These are phyloP conservation scores for Rhizoctonia solani DNA, from an alignment of 1,284 basidiomycete species.

Conservation along the genomic window DNA sequence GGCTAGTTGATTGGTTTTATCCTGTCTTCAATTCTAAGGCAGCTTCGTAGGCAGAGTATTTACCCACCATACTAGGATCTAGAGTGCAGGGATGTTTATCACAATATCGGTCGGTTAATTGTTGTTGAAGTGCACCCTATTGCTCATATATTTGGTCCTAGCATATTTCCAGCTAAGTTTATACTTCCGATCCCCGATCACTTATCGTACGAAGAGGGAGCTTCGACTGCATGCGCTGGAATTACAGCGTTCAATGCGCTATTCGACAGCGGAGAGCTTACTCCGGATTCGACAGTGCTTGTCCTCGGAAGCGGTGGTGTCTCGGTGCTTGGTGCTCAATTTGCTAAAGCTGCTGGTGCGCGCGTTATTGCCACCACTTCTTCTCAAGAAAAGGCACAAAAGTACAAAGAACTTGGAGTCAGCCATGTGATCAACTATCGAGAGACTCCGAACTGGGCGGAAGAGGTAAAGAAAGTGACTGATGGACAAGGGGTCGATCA, in stretches of 20 bases:
- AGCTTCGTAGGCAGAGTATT: conserved; percentile 41
- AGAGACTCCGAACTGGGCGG: conserved; percentile 58
- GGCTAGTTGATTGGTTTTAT: conserved; percentile 38
- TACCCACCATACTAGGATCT: background rate
- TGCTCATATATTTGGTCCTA: background rate
- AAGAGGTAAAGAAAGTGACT: conserved; percentile 53
- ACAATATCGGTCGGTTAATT: background rate
- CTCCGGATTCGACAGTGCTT: conserved; percentile 53
- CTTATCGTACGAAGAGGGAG: conserved; percentile 34
- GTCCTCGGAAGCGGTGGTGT: conserved; percentile 65
- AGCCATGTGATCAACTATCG: conserved; percentile 63
- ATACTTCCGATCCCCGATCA: background rate
- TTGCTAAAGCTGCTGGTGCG: too few relatives aligned
- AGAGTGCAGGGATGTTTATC: background rate
- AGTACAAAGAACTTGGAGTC: conserved; percentile 54
- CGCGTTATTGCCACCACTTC: conserved; percentile 63
- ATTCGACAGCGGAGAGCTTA: background rate
- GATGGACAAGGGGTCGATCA: conserved; percentile 10
- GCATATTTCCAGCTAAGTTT: conserved; percentile 27
- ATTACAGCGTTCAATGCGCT: conserved; percentile 40
- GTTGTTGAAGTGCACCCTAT: background rate
- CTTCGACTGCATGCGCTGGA: conserved; percentile 53
- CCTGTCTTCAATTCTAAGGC: background rate
- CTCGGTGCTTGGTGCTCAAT: too few relatives aligned
- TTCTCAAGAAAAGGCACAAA: conserved; percentile 60